Evolutionary conservation across 2,329 filamentous ascomycete species (phyloP), one percentile per base, ranked within the genome.

Genomic region (Sphaerulina vaccinii): DNA sequence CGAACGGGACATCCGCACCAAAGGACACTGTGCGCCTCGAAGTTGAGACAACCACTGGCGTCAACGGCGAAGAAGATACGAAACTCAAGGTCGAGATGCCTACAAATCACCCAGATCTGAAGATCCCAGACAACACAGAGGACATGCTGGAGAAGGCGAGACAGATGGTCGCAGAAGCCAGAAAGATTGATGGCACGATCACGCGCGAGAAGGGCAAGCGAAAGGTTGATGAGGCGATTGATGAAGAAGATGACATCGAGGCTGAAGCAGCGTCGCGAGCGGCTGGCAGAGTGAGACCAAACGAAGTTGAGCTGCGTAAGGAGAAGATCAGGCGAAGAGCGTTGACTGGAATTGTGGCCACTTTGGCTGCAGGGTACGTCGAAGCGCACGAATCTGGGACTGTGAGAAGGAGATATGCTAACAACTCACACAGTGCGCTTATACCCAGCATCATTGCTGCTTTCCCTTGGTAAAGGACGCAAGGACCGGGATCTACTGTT

Each of bases 321-420:
- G 87, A 95, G 73, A 87, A 85, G 66, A 89, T 96, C 60, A 86
- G 89, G 73, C 89, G 85, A 71, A 83, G 90, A 67, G 90, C 93
- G 40, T 76, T 96, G 55, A 80, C 95, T 57, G 92, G 93, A 52
- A 82, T 97, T 47, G 88, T 86, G 57, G 90, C 90, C 52, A 93
- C 89, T 40, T 79, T 96, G 69, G 89, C 88, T 51, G 81, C 96
- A 70, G 91, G 91, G 93, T 97, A 82, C 76, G 90, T 86, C 49
- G 23, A 49, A 13, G 38, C 9, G 29, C 21, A 24, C 19, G 10
- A 37, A 15, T 29, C n/a, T 2, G 18, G 24, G 23, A 23, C n/a
- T 11, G 45, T 38, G 37, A 8, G 18, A 21, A 46, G 22, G 24
- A 13, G 5, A 32, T 29, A 32, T 22, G 40, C 42, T 60, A 39